Base-by-base conservation (phyloP, 2,329 filamentous ascomycete species). In the Aspergillus glaucus region DNA sequence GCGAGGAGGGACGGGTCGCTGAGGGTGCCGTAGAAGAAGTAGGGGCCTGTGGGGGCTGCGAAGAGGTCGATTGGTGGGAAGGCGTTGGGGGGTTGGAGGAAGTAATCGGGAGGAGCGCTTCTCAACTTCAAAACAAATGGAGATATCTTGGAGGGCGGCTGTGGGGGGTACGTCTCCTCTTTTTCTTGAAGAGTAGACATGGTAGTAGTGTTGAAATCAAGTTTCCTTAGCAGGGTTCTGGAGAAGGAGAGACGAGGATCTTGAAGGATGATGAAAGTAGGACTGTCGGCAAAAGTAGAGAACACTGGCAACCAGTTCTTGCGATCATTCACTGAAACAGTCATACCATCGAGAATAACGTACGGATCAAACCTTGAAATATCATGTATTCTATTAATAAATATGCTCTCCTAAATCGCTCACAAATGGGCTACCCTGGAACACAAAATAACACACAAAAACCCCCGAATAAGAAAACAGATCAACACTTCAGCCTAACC, bases 401-500 rank as follows among this genome's bases (percentile, higher is more conserved):
- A 28, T 10, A 28, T 28, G 8, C 6, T 26, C 24, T 7, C 24
- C 8, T 26, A 7, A 7, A 26, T 26, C 24, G 24, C 26, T 28
- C 26, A 10, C 26, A 28, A 28, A 28, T 28, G 9, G 26, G 26
- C 26, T 28, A 28, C 8, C 3, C n/a, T 36, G 32, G 3, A 36
- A 36, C n/a, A 15, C 5, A 36, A n/a, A 22, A 4, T 22, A 22
- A 36, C n/a, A 36, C 12, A 14, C 32, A 5, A 39, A 10, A 10
- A 21, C 4, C 37, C 15, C 17, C 17, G 10, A 10, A 40, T 17
- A 21, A 40, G 37, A 36, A 9, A 39, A 39, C 21, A 24, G 10
- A 37, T 64, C 52, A 95, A 67, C 89, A 97, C 72, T 88, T 95
- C 68, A 96, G 67, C 57, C 81, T 79, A 50, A 96, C 85, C 0